These are phyloP conservation scores for Pseudozyma hubeiensis DNA, from an alignment of 1,284 basidiomycete species.

Conservation along the genomic window DNA sequence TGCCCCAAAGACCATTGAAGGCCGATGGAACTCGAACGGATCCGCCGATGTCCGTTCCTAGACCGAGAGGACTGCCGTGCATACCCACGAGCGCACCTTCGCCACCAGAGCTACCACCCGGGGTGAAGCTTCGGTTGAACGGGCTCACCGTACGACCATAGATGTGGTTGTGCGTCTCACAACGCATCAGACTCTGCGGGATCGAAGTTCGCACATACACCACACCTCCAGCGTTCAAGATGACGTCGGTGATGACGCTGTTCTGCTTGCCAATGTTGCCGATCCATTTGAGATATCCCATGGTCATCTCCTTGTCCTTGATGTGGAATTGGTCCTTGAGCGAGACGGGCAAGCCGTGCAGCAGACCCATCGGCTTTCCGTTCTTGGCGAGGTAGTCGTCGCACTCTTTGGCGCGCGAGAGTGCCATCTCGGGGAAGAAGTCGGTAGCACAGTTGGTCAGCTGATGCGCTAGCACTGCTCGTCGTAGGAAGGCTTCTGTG, in stretches of 20 bases:
- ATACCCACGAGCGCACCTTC: slow-evolving; percentile 80
- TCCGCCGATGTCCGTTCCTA: slow-evolving; percentile 78
- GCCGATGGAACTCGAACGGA: slow-evolving; percentile 80
- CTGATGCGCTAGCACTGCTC: slow-evolving; percentile 47
- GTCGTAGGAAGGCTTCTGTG: slow-evolving; percentile 41
- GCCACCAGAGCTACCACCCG: slow-evolving; percentile 82
- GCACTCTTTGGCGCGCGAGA: slow-evolving; percentile 74
- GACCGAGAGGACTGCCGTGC: slow-evolving; percentile 80
- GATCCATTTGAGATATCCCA: slow-evolving; percentile 77
- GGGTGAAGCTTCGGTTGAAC: slow-evolving; percentile 75
- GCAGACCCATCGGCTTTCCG: slow-evolving; percentile 75
- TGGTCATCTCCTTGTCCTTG: slow-evolving; percentile 76
- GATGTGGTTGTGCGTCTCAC: slow-evolving; percentile 84
- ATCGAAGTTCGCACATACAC: slow-evolving; percentile 84
- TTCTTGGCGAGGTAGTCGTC: slow-evolving; percentile 77
- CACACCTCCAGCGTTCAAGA: slow-evolving; percentile 79
- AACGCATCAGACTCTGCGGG: slow-evolving; percentile 82
- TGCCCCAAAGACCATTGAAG: slow-evolving; percentile 82
- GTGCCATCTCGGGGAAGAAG: slow-evolving; percentile 72
- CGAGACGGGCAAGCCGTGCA: slow-evolving; percentile 76
- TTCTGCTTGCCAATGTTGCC: slow-evolving; percentile 4
- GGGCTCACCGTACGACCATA: slow-evolving; percentile 83
- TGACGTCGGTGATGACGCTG: slow-evolving; percentile 70
- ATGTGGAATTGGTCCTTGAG: slow-evolving; percentile 76
- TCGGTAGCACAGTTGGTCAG: slow-evolving; percentile 48